Evolutionary conservation across 371 early-diverging fungal species (phyloP).

Genomic region (Rhizopus arrhizus): DNA sequence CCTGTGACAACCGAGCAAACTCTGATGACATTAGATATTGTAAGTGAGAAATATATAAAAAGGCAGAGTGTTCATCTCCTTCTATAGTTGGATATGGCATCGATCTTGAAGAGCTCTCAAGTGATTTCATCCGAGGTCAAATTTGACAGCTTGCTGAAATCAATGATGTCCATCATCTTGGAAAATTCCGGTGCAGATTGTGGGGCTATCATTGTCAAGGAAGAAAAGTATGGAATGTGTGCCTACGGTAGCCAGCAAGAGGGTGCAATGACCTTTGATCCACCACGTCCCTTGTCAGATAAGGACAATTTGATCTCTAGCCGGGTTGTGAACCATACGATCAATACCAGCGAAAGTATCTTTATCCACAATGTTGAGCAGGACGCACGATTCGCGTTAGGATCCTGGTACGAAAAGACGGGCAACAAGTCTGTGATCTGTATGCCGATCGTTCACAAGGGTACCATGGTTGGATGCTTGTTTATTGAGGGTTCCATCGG

Average conservation of each 20-base stretch:
- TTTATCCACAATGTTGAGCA: slow-evolving; percentile 44
- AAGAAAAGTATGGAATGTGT: slow-evolving; percentile 44
- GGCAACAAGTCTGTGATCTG: slow-evolving; percentile 60
- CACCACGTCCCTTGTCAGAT: slow-evolving; percentile 37
- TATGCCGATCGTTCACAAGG: slow-evolving; percentile 58
- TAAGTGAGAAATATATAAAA: slow-evolving; percentile 13
- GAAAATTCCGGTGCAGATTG: slow-evolving; percentile 53
- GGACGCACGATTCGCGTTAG: slow-evolving; percentile 47
- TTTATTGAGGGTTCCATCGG: slow-evolving; percentile 60
- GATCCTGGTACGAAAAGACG: slow-evolving; percentile 47
- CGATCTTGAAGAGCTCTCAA: slow-evolving; percentile 52
- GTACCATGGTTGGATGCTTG: slow-evolving; percentile 52
- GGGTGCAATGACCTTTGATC: slow-evolving; percentile 45
- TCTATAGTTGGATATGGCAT: slow-evolving; percentile 41
- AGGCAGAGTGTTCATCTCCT: not conserved
- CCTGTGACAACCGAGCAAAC: slow-evolving; percentile 50
- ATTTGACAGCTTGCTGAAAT: slow-evolving; percentile 41
- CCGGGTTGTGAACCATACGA: slow-evolving; percentile 44
- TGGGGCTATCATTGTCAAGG: slow-evolving; percentile 50
- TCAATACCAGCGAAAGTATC: slow-evolving; percentile 45
- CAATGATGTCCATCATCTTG: slow-evolving; percentile 50
- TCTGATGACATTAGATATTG: slow-evolving; percentile 45
- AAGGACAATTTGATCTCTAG: slow-evolving; percentile 40
- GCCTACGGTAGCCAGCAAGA: slow-evolving; percentile 48
- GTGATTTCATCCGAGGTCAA: slow-evolving; percentile 53